phyloP scores from a whole-genome alignment of 352 stramenopile species.

The Phytophthora sojae region DNA sequence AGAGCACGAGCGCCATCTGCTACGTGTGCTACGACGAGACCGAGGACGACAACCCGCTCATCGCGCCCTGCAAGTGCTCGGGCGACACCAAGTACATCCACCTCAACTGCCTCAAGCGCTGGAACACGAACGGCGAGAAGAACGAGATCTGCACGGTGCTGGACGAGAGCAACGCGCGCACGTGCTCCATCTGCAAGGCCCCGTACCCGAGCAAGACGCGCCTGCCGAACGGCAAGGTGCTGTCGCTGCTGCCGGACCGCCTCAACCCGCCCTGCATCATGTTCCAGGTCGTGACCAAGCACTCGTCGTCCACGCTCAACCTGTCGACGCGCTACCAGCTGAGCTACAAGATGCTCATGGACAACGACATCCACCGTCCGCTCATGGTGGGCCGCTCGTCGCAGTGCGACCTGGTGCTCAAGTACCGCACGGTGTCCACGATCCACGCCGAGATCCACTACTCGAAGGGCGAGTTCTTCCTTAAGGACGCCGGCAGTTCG shows the following conservation, averaged over 20 bases:
- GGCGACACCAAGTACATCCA: conserved; percentile 97
- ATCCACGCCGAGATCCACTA: conserved; percentile 95
- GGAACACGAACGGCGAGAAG: conserved; percentile 93
- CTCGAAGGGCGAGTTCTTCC: conserved; percentile 94
- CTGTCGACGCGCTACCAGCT: conserved; percentile 88
- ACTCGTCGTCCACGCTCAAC: conserved; percentile 86
- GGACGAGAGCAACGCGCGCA: conserved; percentile 85
- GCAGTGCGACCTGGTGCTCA: conserved; percentile 94
- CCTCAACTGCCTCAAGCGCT: conserved; percentile 95
- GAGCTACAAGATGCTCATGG: conserved; percentile 94
- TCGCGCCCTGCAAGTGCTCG: conserved; percentile 95
- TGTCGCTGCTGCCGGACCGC: conserved; percentile 80
- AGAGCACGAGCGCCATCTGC: conserved; percentile 85
- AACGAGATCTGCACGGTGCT: conserved; percentile 90
- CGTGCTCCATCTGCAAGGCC: conserved; percentile 89
- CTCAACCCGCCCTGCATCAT: conserved; percentile 85
- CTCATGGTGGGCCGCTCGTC: conserved; percentile 94
- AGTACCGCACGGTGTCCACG: conserved; percentile 95
- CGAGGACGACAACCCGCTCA: conserved; percentile 92
- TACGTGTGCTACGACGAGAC: conserved; percentile 91
- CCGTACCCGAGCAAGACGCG: conserved; percentile 86
- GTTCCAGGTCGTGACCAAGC: conserved; percentile 90
- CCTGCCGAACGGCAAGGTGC: conserved; percentile 71
- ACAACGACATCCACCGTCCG: conserved; percentile 90
- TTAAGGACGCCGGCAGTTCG: conserved; percentile 94